Percentiles rank a stretch among this genome's conserved stretches.
Evolutionary conservation across 2,329 filamentous ascomycete genomes (phyloP).

Genomic region (Fusarium papillatum): DNA sequence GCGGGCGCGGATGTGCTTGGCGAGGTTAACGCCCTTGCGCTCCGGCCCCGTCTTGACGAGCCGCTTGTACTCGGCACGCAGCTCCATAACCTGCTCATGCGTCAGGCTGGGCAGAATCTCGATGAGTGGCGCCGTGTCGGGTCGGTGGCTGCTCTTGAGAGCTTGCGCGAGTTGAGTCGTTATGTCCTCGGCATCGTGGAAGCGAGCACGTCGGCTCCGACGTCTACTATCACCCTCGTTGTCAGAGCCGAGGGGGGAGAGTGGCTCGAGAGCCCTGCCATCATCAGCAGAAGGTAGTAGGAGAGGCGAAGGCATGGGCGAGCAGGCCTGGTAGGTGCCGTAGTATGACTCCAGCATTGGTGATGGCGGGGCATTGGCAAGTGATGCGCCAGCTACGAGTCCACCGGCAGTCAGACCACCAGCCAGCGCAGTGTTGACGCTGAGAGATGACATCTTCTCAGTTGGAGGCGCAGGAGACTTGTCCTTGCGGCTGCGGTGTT

Average conservation of each 20-base stretch:
- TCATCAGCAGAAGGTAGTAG: slow-evolving; percentile 68
- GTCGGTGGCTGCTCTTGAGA: slow-evolving; percentile 74
- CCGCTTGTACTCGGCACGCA: slow-evolving; percentile 92
- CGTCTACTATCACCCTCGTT: slow-evolving; percentile 57
- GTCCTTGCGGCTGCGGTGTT: slow-evolving; percentile 47
- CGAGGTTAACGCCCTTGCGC: slow-evolving; percentile 85
- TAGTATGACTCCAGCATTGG: slow-evolving; percentile 93
- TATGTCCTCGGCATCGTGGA: slow-evolving; percentile 88
- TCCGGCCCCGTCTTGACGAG: slow-evolving; percentile 83
- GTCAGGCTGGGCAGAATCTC: slow-evolving; percentile 88
- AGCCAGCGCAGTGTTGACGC: slow-evolving; percentile 56
- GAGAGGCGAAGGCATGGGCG: slow-evolving; percentile 91
- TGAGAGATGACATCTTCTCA: slow-evolving; percentile 65
- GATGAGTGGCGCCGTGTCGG: slow-evolving; percentile 80
- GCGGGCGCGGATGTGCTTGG: slow-evolving; percentile 84
- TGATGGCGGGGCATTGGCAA: slow-evolving; percentile 77
- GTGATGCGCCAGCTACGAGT: slow-evolving; percentile 53
- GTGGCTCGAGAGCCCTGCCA: slow-evolving; percentile 59
- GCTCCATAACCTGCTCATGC: slow-evolving; percentile 88
- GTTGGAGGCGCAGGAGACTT: slow-evolving; percentile 63
- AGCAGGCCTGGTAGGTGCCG: slow-evolving; percentile 94
- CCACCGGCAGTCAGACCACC: slow-evolving; percentile 41
- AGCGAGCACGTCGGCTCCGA: slow-evolving; percentile 74
- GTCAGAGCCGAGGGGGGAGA: slow-evolving; percentile 67
- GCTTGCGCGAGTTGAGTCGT: slow-evolving; percentile 83